A percentile compares a stretch with the other conserved stretches of the same genome.
Conservation (phyloP, 1,284 basidiomycete genomes). For the Melampsora americana region DNA sequence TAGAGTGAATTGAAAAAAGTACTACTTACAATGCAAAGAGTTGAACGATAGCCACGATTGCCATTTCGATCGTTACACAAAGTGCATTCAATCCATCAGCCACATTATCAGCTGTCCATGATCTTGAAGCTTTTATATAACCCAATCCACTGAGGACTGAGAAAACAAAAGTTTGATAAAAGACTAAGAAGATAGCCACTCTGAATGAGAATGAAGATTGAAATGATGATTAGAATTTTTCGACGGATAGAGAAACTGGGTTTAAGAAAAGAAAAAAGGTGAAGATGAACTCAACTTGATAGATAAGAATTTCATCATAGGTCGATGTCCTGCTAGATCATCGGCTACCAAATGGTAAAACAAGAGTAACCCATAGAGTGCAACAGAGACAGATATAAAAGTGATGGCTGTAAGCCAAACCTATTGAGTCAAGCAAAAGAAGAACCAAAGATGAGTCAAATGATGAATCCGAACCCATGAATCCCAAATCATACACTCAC, state of each 20-base stretch:
- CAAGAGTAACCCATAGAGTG: constrained; percentile 53
- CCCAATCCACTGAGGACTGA: constrained; percentile 53
- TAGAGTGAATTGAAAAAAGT: not conserved
- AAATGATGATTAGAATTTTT: too few relatives aligned
- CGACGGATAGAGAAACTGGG: not conserved
- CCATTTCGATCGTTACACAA: constrained; percentile 73
- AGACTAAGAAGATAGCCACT: constrained; percentile 69
- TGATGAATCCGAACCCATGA: not conserved
- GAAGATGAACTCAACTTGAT: constrained; percentile 60
- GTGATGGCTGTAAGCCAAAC: constrained; percentile 25
- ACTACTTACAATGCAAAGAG: constrained; percentile 23
- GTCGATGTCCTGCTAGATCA: constrained; percentile 69
- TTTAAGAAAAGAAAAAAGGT: not conserved
- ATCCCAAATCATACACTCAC: constrained; percentile 34
- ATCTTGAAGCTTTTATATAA: constrained; percentile 58
- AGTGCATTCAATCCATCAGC: constrained; percentile 77
- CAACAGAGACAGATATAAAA: constrained; percentile 53
- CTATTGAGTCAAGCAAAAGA: not conserved
- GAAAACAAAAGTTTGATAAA: constrained; percentile 53
- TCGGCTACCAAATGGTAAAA: constrained; percentile 75
- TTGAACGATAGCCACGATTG: constrained; percentile 22
- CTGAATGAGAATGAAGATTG: too few relatives aligned
- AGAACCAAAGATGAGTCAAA: not conserved
- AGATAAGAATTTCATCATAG: constrained; percentile 72
- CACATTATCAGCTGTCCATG: constrained; percentile 56